A percentile compares a stretch with the other conserved stretches of the same genome.
These are phyloP conservation scores for Calonectria pteridis DNA, from an alignment of 2,329 filamentous ascomycete species.

Conservation along the genomic window DNA sequence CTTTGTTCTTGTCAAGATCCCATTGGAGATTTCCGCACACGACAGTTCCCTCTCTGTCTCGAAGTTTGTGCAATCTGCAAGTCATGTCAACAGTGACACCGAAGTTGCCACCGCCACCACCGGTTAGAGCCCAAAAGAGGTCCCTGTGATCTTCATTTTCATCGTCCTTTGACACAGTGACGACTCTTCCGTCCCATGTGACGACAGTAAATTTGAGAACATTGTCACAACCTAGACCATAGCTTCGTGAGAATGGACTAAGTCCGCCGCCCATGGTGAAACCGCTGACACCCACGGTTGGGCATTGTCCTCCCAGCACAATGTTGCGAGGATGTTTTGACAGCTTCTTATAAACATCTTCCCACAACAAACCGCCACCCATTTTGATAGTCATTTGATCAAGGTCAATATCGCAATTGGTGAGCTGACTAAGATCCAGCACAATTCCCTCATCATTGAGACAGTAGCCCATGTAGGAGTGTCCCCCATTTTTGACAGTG, in stretches of 20 bases:
- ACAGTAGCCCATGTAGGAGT: neutral
- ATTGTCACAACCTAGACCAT: neutral
- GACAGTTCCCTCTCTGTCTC: neutral
- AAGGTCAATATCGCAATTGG: neutral
- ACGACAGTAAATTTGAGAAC: neutral
- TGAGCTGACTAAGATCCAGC: neutral
- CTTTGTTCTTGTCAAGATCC: neutral
- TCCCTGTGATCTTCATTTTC: neutral
- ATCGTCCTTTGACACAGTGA: neutral
- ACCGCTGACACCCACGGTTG: neutral
- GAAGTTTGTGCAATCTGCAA: neutral
- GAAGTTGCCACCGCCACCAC: neutral
- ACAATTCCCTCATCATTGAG: neutral
- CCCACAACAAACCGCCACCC: neutral
- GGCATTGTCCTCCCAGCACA: neutral
- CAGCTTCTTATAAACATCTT: neutral
- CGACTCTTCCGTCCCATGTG: neutral
- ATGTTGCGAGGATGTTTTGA: neutral
- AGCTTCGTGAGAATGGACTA: neutral
- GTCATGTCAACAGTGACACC: neutral
- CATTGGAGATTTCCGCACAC: neutral
- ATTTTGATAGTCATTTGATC: neutral
- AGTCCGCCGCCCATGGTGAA: neutral
- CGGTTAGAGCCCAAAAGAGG: neutral
- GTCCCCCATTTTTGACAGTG: neutral